Evolutionary conservation across 352 stramenopile genomes (phyloP).

Genomic region (Phytophthora citrophthora): DNA sequence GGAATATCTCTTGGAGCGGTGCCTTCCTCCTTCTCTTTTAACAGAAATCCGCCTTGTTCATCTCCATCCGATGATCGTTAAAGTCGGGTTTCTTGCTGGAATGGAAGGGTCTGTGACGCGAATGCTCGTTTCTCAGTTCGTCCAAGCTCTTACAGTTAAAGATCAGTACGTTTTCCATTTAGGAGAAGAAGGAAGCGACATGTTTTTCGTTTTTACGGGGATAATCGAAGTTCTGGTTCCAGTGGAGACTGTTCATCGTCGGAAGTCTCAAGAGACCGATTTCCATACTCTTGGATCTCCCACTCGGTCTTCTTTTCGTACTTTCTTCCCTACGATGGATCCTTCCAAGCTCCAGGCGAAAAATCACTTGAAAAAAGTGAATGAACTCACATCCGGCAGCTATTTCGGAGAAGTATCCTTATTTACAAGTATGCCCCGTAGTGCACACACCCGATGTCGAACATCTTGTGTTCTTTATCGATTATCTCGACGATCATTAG

Average conservation of each 20-base stretch:
- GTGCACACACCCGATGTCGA: constrained; percentile 47
- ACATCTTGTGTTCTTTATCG: constrained; percentile 69
- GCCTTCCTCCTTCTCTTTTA: constrained; percentile 56
- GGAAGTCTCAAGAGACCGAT: constrained; percentile 40
- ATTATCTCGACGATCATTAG: constrained; percentile 51
- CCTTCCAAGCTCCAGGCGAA: constrained; percentile 32
- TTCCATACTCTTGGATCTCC: constrained; percentile 13
- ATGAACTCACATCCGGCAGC: constrained; percentile 52
- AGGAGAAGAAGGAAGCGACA: constrained; percentile 56
- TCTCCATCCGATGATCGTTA: constrained; percentile 62
- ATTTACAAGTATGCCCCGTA: constrained; percentile 57
- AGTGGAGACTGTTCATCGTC: constrained; percentile 31
- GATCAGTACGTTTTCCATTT: constrained; percentile 55
- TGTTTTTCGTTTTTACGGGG: constrained; percentile 70
- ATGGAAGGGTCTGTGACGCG: constrained; percentile 59
- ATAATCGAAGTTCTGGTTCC: constrained; percentile 59
- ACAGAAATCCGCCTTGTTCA: constrained; percentile 65
- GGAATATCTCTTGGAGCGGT: constrained; percentile 55
- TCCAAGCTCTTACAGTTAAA: constrained; percentile 52
- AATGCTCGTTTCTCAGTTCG: constrained; percentile 64
- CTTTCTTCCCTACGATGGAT: constrained; percentile 23
- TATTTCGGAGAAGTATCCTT: constrained; percentile 70
- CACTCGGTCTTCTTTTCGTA: constrained; percentile 25
- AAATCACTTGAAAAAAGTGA: constrained; percentile 58
- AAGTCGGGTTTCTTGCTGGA: constrained; percentile 58